phyloP scores from a whole-genome alignment of 768 basidiomycete species.

The Aureoboletus auriporus region DNA sequence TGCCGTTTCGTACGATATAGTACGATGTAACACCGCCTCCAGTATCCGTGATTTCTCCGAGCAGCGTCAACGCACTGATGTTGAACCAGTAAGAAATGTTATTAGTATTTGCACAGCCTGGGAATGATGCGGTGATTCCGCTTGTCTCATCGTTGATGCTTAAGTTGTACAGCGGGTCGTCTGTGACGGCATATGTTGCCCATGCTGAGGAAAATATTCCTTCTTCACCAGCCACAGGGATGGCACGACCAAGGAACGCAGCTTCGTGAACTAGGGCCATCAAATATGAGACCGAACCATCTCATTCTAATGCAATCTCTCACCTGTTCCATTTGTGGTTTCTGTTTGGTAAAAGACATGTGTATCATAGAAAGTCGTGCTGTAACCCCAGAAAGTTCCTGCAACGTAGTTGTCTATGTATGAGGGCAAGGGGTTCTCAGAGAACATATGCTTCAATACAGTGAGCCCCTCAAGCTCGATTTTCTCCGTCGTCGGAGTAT shows the following conservation, averaged over 20 bases:
- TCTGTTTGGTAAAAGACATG: conserved; percentile 13
- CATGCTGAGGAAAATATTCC: conserved; percentile 5
- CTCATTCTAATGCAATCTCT: too few species aligned
- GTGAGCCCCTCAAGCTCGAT: conserved; percentile 5
- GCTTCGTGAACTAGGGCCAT: conserved; percentile 7
- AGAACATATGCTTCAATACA: conserved; percentile 12
- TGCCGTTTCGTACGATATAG: conserved; percentile 4
- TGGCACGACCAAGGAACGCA: conserved; percentile 11
- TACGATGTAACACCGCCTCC: conserved; percentile 13
- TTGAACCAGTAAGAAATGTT: conserved; percentile 8
- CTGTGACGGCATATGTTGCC: conserved; percentile 12
- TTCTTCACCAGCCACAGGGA: background rate
- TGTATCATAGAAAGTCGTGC: conserved; percentile 8
- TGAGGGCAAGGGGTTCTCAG: background rate
- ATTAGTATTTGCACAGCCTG: conserved; percentile 3
- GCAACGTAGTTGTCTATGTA: conserved; percentile 7
- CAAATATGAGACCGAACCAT: background rate
- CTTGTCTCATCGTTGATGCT: background rate
- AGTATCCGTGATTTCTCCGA: conserved; percentile 7
- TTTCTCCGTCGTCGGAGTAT: background rate
- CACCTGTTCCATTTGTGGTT: conserved; percentile 9
- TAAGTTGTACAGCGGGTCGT: conserved; percentile 5
- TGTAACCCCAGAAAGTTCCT: conserved; percentile 10
- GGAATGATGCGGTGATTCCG: conserved; percentile 1
- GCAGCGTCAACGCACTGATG: background rate